Base-by-base conservation (phyloP, 768 basidiomycete genomes). In the Leccinellum albellum region DNA sequence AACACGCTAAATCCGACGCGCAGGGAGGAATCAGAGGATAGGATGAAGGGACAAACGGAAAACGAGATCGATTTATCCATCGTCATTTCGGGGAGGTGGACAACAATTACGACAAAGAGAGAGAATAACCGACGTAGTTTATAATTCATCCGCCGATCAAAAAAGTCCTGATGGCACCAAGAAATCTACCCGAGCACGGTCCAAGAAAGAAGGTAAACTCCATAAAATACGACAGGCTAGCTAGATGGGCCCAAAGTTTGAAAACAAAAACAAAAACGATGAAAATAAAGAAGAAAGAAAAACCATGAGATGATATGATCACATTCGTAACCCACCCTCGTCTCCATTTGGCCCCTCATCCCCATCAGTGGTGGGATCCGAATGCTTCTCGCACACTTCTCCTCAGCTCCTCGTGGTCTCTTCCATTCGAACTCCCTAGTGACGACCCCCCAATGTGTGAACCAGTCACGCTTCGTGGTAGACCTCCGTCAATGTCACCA, bases 341-440 rank as follows among this genome's bases (percentile, higher is more conserved):
- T 28, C 48, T 15, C 20, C n/a, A n/a, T n/a, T n/a, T n/a, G n/a
- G n/a, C n/a, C n/a, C n/a, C n/a, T n/a, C n/a, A n/a, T n/a, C 29
- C 14, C 35, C 51, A 21, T 65, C 69, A 72, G 56, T 72, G 70
- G 53, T 83, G 81, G 24, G 85, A 84, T 44, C 84, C 81, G 10
- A 93, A 87, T 8, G 91, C 91, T 63, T 93, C 91, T 53, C 88
- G 78, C 54, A 94, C 89, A 60, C 91, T 94, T 71, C 84, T 79
- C 66, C 89, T 76, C 54, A 94, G 77, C 70, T 91, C 89, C 58
- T 91, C 89, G 55, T 89, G 87, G n/a, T 88, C 87, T 53, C 82
- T 78, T 51, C 75, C 70, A 58, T 76, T 78, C 59, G 75, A 81
- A 20, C 82, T 85, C 61, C 82, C 84, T 33, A 88, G 75, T 29